Evolutionary conservation across 352 stramenopile genomes (phyloP), one percentile per base, ranked within the genome.

Genomic region (Pythium rishiriense): DNA sequence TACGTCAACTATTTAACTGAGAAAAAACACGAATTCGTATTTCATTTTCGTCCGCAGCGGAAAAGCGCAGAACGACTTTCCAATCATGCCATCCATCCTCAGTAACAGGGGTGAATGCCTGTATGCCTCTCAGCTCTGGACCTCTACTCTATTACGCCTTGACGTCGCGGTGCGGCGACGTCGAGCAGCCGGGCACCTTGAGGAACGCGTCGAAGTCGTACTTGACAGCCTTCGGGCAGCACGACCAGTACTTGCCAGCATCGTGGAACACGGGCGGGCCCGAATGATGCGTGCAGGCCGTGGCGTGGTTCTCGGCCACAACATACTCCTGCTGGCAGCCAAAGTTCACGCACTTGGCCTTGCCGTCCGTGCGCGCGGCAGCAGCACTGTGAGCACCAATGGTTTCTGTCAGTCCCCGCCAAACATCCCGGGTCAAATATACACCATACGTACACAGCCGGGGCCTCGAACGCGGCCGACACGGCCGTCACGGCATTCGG

Each of bases 181-280:
- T 82, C 21, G 88, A 78, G 66, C 93, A 98, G 39, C 90, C 90
- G 1, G 86, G 82, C 17, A 98, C 81, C 58, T 95, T 79, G 21
- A 98, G 78, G 71, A 98, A 98, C 54, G 91, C 92, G 31, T 98
- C 91, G 74, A 98, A 98, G 72, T 98, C 91, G 81, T 97, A 98
- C 83, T 97, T 97, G 69, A 96, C 83, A 28, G 78, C 68, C 67
- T 97, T 94, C 17, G 92, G 90, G 66, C 93, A 98, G 79, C 93
- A 98, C 62, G 79, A 93, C 93, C 93, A 98, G 74, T 86, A 97
- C 74, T 98, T 98, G 68, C 87, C 85, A 47, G 87, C 87, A 64
- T 98, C 93, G 66, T 97, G 93, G 74, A 98, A 98, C 37, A 98
- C 86, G 1, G 93, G 93, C 35, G 88, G 78, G 11, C 86, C 87